These are phyloP conservation scores for Acanthamoeba royreba DNA, from an alignment of 208 protist genomes.

Conservation along the genomic window DNA sequence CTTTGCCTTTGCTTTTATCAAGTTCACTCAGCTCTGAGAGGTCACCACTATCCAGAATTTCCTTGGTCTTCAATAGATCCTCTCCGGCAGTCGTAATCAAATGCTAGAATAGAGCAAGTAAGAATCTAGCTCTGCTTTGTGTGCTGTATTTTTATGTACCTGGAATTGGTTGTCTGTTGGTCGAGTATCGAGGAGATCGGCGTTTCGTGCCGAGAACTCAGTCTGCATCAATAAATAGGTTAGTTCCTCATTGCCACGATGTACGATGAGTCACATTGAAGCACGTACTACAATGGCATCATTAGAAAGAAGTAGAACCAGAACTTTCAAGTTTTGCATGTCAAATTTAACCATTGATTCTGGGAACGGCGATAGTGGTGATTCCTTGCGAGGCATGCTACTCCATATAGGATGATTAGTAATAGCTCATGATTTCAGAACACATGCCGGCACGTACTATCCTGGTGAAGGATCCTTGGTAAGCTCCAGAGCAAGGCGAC, in stretches of 20 bases:
- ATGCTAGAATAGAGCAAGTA: background rate
- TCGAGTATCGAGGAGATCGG: background rate
- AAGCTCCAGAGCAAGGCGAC: slow-evolving; percentile 18
- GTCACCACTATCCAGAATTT: too few relatives aligned
- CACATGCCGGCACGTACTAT: background rate
- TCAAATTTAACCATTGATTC: background rate
- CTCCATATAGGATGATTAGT: background rate
- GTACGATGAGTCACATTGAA: background rate
- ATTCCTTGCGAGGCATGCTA: background rate
- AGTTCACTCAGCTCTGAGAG: too few relatives aligned
- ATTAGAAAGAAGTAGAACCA: slow-evolving; percentile 9
- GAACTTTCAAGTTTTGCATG: background rate
- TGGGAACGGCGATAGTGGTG: background rate
- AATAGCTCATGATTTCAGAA: background rate
- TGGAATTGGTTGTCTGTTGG: slow-evolving; percentile 25
- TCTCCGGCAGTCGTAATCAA: background rate
- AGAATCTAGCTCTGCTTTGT: too few relatives aligned
- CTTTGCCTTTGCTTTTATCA: background rate
- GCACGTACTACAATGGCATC: background rate
- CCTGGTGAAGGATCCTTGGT: background rate
- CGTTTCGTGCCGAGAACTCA: background rate
- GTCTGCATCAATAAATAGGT: background rate
- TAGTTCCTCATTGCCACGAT: background rate
- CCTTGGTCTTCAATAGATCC: background rate
- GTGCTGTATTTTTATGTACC: too few relatives aligned